Conservation (phyloP, 805 yeast genomes). For the Cyberlindnera subsufficiens region DNA sequence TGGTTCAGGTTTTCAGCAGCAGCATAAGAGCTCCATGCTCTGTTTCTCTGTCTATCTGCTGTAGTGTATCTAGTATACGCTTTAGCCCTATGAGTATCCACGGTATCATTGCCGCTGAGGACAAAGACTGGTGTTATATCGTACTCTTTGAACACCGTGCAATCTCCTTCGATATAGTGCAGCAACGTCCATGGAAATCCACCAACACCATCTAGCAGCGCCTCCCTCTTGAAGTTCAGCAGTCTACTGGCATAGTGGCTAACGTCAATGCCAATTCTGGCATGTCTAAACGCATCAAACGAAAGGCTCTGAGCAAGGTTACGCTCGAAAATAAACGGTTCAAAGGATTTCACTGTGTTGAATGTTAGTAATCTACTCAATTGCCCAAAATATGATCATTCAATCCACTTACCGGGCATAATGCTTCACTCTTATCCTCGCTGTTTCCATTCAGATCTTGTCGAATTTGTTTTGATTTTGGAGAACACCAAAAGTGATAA, state of each 20-base stretch:
- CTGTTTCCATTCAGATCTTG: too few relatives aligned
- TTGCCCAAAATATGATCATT: not conserved
- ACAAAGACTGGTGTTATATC: conserved; percentile 77
- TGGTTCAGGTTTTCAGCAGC: conserved; percentile 9
- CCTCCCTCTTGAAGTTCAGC: conserved; percentile 57
- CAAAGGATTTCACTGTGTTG: conserved; percentile 47
- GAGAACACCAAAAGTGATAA: too few relatives aligned
- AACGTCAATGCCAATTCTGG: conserved; percentile 79
- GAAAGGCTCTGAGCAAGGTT: conserved; percentile 56
- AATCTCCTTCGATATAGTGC: conserved; percentile 52
- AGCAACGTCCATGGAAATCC: conserved; percentile 68
- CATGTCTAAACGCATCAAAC: conserved; percentile 55
- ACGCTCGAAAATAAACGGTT: conserved; percentile 63
- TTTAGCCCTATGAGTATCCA: conserved; percentile 29
- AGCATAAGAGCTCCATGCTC: conserved; percentile 37
- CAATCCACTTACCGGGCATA: conserved; percentile 1
- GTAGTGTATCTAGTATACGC: conserved; percentile 28
- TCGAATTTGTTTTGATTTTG: too few relatives aligned
- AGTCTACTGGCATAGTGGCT: conserved; percentile 68
- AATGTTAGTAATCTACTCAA: not conserved
- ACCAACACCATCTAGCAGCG: conserved; percentile 69
- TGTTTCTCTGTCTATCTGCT: conserved; percentile 34
- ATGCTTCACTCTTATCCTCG: too few relatives aligned
- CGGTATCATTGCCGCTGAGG: conserved; percentile 56
- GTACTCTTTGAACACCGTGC: conserved; percentile 51